Percentiles rank a stretch among this genome's conserved stretches.
Conservation (phyloP, 2,329 filamentous ascomycete genomes). For the Aspergillus sp. region DNA sequence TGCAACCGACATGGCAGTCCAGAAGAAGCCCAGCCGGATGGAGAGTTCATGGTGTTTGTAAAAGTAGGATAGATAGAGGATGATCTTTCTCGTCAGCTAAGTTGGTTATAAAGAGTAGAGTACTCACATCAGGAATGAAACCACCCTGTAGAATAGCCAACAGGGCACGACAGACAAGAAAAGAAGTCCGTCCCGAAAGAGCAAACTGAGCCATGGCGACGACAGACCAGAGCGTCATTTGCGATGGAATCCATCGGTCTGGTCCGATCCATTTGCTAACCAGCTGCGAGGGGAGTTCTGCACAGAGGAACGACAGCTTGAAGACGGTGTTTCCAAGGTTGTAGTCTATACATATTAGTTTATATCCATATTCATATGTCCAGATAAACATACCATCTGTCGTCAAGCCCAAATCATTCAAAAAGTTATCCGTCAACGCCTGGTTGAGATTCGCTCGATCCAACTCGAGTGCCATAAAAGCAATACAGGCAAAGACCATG, state of each 20-base stretch:
- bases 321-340: slow-evolving; percentile 52
- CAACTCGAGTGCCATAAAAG: slow-evolving; percentile 57
- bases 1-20: slow-evolving; percentile 32
- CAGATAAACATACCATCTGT: not conserved
- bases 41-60: slow-evolving; percentile 65
- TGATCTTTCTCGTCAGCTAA: not conserved
- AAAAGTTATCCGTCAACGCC: slow-evolving; percentile 54
- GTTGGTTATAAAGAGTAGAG: too few relatives aligned
- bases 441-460: slow-evolving; percentile 56
- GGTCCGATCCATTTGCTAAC: slow-evolving; percentile 52
- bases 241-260: slow-evolving; percentile 52
- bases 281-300: slow-evolving; percentile 56
- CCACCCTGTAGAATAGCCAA: slow-evolving; percentile 34
- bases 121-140: slow-evolving; percentile 2
- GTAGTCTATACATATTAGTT: slow-evolving; percentile 30
- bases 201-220: slow-evolving; percentile 44
- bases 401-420: slow-evolving; percentile 22
- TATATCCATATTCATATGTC: too few relatives aligned
- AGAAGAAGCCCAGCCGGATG: slow-evolving; percentile 32
- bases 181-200: slow-evolving; percentile 36
- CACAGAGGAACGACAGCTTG: slow-evolving; percentile 48
- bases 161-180: slow-evolving; percentile 36
- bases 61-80: slow-evolving; percentile 62
- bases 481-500: slow-evolving; percentile 34
- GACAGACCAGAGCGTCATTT: slow-evolving; percentile 50